Base-by-base conservation (phyloP, 805 yeast species). In the Hanseniaspora pseudoguilliermondii region DNA sequence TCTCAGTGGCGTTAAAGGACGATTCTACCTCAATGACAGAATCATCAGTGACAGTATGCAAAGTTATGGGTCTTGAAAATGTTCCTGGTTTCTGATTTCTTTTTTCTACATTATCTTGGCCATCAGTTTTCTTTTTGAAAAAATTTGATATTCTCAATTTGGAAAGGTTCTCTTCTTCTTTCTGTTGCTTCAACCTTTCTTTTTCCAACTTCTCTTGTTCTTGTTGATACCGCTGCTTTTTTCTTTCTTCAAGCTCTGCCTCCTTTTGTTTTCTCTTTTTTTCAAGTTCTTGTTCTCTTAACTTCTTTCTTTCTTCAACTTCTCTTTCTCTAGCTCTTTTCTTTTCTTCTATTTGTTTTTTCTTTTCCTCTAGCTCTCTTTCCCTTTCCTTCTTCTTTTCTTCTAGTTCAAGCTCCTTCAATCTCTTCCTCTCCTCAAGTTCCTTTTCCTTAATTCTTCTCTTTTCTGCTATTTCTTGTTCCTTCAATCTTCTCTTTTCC, bases 81-180 rank as follows among this genome's bases (percentile, higher is more conserved):
- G 43, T 69, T 57, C 49, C 65, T 63, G 63, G 51, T 59, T 71
- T 61, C 65, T 71, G 62, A 59, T 64, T 49, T 59, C 59, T n/a
- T 63, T 57, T 55, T 63, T 63, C 38, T 58, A 57, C 41, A 57
- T 59, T 38, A 54, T 36, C 49, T 57, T 62, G 13, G 35, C 46
- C 41, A 44, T 59, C 59, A 60, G 36, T 43, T 52, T 67, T 65
- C 58, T 69, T 67, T 54, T 62, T 61, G 60, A 69, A 67, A 47
- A 67, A 67, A 53, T 68, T 71, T 35, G 72, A 73, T 43, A 70
- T 71, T 55, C 42, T 42, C 6, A 39, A n/a, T 16, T 69, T 63
- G 34, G 65, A 65, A 53, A 71, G 74, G 44, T 69, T 69, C 58
- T 66, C 69, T 57, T 53, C 56, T 32, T 46, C 47, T 15, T 46